These are phyloP conservation scores for Senecio squalidus DNA, from an alignment of 140 eudicot genomes.

Conservation along the genomic window DNA sequence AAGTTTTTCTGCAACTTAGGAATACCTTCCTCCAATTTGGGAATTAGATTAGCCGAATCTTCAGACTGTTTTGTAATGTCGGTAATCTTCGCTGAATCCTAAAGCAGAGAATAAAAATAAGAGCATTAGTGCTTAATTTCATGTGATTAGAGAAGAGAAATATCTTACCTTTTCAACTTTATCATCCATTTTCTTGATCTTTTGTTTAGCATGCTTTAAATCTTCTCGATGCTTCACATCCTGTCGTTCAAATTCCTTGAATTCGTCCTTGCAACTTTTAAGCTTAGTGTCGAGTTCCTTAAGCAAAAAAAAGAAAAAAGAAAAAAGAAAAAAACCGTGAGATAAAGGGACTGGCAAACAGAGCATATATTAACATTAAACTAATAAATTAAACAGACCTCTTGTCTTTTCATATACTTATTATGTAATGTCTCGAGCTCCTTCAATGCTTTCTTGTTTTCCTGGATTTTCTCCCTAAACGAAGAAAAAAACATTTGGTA, in stretches of 20 bases:
- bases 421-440: slow-evolving; percentile 77
- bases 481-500: neutral
- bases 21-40: slow-evolving; percentile 73
- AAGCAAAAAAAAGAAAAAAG: slow-evolving; percentile 7
- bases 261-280: slow-evolving; percentile 60
- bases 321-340: no score
- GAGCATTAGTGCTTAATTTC: neutral
- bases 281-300: slow-evolving; percentile 71
- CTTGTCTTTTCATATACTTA: slow-evolving; percentile 68
- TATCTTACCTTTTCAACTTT: slow-evolving; percentile 71
- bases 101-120: slow-evolving; percentile 4
- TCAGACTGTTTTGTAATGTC: slow-evolving; percentile 64
- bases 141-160: neutral
- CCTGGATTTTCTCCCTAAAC: slow-evolving; percentile 68
- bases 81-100: slow-evolving; percentile 70
- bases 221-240: slow-evolving; percentile 85
- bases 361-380: neutral
- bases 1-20: slow-evolving; percentile 63
- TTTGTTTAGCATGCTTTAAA: slow-evolving; percentile 74
- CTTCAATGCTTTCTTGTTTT: slow-evolving; percentile 50
- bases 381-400: slow-evolving; percentile 36
- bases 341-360: neutral
- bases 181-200: slow-evolving; percentile 76
- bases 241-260: slow-evolving; percentile 89
- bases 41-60: slow-evolving; percentile 56